A percentile compares a stretch with the other conserved stretches of the same genome.
phyloP scores from a whole-genome alignment of 1,139 yeast species.

The Yamadazyma kanchanaburiensis region DNA sequence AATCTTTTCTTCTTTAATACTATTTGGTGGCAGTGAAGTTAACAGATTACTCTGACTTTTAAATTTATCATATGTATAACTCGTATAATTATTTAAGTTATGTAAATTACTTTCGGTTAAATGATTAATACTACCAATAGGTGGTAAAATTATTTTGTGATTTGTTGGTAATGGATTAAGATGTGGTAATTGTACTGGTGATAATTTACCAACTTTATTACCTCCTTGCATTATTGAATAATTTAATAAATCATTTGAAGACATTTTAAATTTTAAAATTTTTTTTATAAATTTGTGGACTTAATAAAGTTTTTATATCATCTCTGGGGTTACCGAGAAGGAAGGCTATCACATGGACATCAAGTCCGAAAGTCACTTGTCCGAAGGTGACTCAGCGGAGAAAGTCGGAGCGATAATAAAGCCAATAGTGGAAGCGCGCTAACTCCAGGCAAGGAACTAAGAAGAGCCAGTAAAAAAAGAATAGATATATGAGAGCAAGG shows the following conservation, averaged over 20 bases:
- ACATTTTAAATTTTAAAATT: too few species aligned
- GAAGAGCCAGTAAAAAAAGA: conserved; percentile 8
- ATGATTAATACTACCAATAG: conserved; percentile 10
- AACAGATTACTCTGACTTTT: not conserved
- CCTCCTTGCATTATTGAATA: conserved; percentile 33
- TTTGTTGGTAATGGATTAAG: conserved; percentile 6
- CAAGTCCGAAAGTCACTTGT: conserved; percentile 5
- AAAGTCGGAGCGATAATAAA: not conserved
- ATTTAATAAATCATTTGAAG: conserved; percentile 27
- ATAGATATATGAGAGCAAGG: conserved; percentile 2
- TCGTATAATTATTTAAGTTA: conserved; percentile 4
- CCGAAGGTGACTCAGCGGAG: conserved; percentile 4
- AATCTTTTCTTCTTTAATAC: conserved; percentile 7
- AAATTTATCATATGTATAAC: conserved; percentile 2
- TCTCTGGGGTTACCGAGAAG: conserved; percentile 15
- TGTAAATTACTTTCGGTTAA: conserved; percentile 15
- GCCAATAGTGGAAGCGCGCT: not conserved
- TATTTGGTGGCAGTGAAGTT: conserved; percentile 9
- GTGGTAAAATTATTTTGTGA: conserved; percentile 15
- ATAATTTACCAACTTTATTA: conserved; percentile 8
- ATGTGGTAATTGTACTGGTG: conserved; percentile 8
- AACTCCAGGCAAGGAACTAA: not conserved
- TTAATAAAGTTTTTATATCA: too few species aligned
- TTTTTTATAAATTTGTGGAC: too few species aligned
- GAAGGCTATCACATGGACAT: conserved; percentile 14